phyloP scores from a whole-genome alignment of 177 flowering plant species.

The Vitis hybrid region DNA sequence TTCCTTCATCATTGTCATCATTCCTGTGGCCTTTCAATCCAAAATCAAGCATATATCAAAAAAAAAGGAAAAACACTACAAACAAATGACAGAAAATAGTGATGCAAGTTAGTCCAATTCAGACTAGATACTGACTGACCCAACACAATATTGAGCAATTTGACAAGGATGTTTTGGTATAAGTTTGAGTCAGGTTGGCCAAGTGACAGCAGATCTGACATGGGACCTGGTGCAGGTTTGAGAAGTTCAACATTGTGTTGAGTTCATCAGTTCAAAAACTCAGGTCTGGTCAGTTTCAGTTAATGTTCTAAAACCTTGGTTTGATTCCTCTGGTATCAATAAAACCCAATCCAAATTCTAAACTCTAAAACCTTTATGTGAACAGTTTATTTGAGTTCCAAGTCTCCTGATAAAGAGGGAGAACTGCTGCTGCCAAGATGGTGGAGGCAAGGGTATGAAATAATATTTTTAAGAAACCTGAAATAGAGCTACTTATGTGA shows the following conservation, averaged over 20 bases:
- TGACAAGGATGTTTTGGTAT: not conserved
- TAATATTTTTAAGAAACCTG: too few species aligned
- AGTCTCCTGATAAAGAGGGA: not conserved
- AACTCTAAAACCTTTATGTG: too few species aligned
- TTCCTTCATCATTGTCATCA: constrained; percentile 84
- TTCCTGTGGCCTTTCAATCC: constrained; percentile 76
- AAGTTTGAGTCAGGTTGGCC: not conserved
- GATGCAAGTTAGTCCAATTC: not conserved
- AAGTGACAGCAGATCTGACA: not conserved
- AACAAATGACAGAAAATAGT: not conserved
- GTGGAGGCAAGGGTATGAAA: too few species aligned
- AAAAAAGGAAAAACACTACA: not conserved
- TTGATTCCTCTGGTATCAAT: not conserved
- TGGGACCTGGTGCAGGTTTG: too few species aligned
- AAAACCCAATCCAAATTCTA: not conserved
- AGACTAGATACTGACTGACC: not conserved
- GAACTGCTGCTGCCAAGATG: not conserved
- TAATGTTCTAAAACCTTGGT: not conserved
- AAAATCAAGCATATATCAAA: not conserved
- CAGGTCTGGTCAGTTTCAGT: not conserved
- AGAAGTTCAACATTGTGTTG: too few species aligned
- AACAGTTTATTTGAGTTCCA: too few species aligned
- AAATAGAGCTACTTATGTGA: not conserved
- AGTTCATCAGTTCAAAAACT: not conserved
- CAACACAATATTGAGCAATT: not conserved